These are phyloP conservation scores for Saccharomyces hybrid DNA, from an alignment of 1,139 yeast species.

Conservation along the genomic window DNA sequence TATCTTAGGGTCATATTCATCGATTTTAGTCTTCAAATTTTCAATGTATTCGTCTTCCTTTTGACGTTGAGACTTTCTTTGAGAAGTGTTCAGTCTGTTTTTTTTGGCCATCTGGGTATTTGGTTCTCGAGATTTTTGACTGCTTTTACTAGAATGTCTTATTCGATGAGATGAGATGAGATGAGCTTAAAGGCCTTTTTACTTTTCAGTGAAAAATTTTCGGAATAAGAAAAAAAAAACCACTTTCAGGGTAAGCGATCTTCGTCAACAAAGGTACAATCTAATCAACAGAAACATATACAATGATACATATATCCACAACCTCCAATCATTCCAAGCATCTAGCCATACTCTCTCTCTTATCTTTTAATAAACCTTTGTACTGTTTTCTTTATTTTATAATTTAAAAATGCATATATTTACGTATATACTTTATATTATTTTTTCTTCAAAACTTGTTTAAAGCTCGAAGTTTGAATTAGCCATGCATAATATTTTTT, in stretches of 20 bases:
- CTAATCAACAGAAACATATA: too few relatives aligned
- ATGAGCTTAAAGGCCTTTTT: slow-evolving; percentile 16
- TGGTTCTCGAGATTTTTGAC: background rate
- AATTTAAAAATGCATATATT: background rate
- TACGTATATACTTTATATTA: background rate
- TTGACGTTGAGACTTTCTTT: slow-evolving; percentile 36
- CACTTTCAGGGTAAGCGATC: too few relatives aligned
- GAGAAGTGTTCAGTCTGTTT: slow-evolving; percentile 34
- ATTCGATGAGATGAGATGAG: slow-evolving; percentile 16
- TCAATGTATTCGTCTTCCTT: slow-evolving; percentile 42
- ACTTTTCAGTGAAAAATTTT: slow-evolving; percentile 1
- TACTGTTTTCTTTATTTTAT: background rate
- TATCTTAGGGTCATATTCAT: slow-evolving; percentile 42
- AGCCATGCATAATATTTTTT: background rate
- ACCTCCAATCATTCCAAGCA: background rate
- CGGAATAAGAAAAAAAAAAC: background rate
- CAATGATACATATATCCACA: too few relatives aligned
- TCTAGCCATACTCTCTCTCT: background rate
- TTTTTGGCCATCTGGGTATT: slow-evolving; percentile 36
- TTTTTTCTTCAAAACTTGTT: background rate
- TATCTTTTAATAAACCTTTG: background rate
- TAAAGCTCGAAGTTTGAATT: background rate
- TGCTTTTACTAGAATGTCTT: background rate
- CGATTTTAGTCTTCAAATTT: slow-evolving; percentile 41
- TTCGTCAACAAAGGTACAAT: too few relatives aligned